These are phyloP conservation scores for Diaporthe citri DNA, from an alignment of 2,329 filamentous ascomycete species.

Conservation along the genomic window DNA sequence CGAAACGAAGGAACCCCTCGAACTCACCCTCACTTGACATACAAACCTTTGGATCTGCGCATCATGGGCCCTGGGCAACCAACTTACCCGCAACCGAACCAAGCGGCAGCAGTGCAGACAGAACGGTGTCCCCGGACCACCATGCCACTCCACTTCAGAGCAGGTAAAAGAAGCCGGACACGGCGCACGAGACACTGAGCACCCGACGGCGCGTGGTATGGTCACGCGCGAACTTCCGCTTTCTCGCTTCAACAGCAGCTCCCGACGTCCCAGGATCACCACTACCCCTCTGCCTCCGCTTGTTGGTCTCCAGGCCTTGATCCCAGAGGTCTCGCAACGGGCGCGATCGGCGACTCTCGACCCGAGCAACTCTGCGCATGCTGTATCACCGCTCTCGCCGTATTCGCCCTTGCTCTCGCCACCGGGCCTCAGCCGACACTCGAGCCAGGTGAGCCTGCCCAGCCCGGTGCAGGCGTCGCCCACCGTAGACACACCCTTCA, in stretches of 20 bases:
- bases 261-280: constrained; percentile 31
- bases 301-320: constrained; percentile 21
- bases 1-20: not conserved
- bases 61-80: not conserved
- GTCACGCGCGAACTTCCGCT: constrained; percentile 4
- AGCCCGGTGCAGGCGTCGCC: constrained; percentile 24
- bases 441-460: constrained; percentile 29
- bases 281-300: constrained; percentile 30
- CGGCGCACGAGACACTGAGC: not conserved
- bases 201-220: not conserved
- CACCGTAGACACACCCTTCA: constrained; percentile 31
- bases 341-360: not conserved
- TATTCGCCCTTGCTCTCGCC: constrained; percentile 16
- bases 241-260: constrained; percentile 15
- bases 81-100: not conserved
- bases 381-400: constrained; percentile 24
- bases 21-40: not conserved
- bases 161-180: not conserved
- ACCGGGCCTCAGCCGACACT: constrained; percentile 23
- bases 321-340: constrained; percentile 14
- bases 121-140: not conserved
- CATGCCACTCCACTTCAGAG: not conserved
- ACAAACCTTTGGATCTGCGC: constrained; percentile 16
- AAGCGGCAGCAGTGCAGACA: not conserved
- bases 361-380: not conserved